Base-by-base conservation (phyloP, 257 asterid species). In the Ligustrum vulgare region DNA sequence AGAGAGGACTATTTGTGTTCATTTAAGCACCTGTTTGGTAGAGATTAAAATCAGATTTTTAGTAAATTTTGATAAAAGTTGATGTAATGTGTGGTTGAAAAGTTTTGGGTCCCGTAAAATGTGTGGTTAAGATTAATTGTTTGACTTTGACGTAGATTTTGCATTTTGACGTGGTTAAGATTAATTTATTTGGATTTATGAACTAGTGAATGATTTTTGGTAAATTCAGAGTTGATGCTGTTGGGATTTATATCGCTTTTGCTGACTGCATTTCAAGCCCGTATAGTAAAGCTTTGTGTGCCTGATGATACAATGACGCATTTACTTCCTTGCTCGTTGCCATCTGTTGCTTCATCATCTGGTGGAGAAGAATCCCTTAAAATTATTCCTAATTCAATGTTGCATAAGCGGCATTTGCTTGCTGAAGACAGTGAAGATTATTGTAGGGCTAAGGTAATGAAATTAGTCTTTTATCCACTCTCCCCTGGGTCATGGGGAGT, bases 221-320 rank as follows among this genome's bases (percentile, higher is more conserved):
- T 45, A 45, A 23, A 23, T 76, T 70, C 78, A 91, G 97, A 91
- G 83, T 75, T 91, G 87, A 90, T 90, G 94, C 88, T 90, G 68
- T 75, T 90, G 85, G 97, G 96, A 74, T 88, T 90, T 80, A 91
- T 90, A 77, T 91, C 97, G 1, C 90, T 91, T 41, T 16, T 91
- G 82, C 51, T 91, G 85, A 88, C 96, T 16, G 97, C 89, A 54
- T 90, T 90, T 66, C 97, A 91, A 86, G 81, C 39, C 82, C 81
- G 88, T 23, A 82, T 91, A 51, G 81, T 79, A 69, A 88, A 84
- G 85, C 56, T 90, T 32, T 91, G 96, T 13, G 92, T 90, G 72
- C 80, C 79, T 58, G 34, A 67, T 36, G 69, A 67, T 60, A 64
- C 77, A 10, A 84, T 86, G 85, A 63, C 66, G 20, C 89, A 90